Evolutionary conservation across 192 early-diverging fungal genomes (phyloP).

Genomic region (Paraglomus occultum): DNA sequence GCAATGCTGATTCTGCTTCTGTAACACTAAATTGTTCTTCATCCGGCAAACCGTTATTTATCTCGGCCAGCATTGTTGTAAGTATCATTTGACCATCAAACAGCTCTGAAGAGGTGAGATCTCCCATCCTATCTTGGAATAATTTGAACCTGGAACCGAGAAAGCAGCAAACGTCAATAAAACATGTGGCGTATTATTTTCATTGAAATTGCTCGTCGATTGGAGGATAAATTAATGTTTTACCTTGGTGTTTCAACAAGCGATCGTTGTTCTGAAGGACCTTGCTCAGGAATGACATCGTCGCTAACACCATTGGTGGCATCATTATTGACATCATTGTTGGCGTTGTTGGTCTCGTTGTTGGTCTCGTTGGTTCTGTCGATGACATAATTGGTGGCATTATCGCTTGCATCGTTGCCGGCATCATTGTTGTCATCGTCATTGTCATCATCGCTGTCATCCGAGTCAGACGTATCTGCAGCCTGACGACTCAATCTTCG

Average conservation of each 20-base stretch:
- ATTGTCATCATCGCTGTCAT: slow-evolving; percentile 45
- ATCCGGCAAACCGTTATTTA: slow-evolving; percentile 50
- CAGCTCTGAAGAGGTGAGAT: slow-evolving; percentile 37
- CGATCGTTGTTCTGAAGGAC: neutral
- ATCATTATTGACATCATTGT: neutral
- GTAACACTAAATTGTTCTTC: slow-evolving; percentile 45
- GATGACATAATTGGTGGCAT: neutral
- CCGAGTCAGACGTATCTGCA: slow-evolving; percentile 43
- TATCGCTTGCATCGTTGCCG: neutral
- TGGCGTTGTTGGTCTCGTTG: neutral
- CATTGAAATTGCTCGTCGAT: neutral
- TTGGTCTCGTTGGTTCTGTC: neutral
- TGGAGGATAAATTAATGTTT: neutral
- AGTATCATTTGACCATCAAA: slow-evolving; percentile 55
- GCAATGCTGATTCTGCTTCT: slow-evolving; percentile 61
- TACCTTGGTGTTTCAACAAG: neutral
- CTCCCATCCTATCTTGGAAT: slow-evolving; percentile 52
- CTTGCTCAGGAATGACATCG: neutral
- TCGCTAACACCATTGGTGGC: neutral
- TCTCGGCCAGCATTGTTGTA: slow-evolving; percentile 50
- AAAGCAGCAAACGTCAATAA: neutral
- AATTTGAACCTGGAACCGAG: slow-evolving; percentile 33
- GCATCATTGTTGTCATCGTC: slow-evolving; percentile 30
- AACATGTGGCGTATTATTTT: neutral
- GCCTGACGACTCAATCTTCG: slow-evolving; percentile 38